Conservation (phyloP, 2,329 filamentous ascomycete species). For the Penicillium hordei region DNA sequence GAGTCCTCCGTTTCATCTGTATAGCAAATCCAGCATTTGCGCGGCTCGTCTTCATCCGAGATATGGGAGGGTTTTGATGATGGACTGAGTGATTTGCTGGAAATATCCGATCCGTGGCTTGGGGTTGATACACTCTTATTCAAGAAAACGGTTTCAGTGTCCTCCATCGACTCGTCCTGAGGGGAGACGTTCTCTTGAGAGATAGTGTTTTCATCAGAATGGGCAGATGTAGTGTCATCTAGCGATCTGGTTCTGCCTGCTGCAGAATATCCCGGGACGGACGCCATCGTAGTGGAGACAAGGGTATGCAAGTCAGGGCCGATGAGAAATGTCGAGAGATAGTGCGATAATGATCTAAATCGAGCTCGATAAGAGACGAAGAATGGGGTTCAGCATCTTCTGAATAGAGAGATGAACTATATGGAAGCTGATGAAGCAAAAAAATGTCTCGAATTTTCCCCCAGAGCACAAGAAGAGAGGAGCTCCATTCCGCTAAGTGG, state of each 20-base stretch:
- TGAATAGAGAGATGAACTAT: background rate
- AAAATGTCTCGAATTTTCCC: background rate
- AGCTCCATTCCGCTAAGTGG: background rate
- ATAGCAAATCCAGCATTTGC: conserved; percentile 70
- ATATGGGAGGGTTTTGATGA: conserved; percentile 14
- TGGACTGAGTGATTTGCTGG: conserved; percentile 19
- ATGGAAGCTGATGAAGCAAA: background rate
- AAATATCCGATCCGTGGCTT: conserved; percentile 14
- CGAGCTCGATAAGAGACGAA: background rate
- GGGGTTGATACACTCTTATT: conserved; percentile 24
- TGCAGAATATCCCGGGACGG: conserved; percentile 34
- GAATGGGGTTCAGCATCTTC: conserved; percentile 7
- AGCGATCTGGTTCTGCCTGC: conserved; percentile 29
- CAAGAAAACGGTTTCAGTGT: conserved; percentile 34
- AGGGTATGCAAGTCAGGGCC: background rate
- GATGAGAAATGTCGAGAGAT: background rate
- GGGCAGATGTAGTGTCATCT: conserved; percentile 23
- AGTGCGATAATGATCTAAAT: conserved; percentile 1
- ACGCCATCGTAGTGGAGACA: conserved; percentile 33
- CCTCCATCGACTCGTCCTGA: conserved; percentile 20
- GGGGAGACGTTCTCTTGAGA: conserved; percentile 11
- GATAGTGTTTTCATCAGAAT: conserved; percentile 15
- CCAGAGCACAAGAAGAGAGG: background rate
- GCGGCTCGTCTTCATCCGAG: conserved; percentile 37
- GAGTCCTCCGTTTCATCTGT: conserved; percentile 63